Evolutionary conservation across 2,329 filamentous ascomycete genomes (phyloP).

Genomic region (Exophiala xenobiotica): DNA sequence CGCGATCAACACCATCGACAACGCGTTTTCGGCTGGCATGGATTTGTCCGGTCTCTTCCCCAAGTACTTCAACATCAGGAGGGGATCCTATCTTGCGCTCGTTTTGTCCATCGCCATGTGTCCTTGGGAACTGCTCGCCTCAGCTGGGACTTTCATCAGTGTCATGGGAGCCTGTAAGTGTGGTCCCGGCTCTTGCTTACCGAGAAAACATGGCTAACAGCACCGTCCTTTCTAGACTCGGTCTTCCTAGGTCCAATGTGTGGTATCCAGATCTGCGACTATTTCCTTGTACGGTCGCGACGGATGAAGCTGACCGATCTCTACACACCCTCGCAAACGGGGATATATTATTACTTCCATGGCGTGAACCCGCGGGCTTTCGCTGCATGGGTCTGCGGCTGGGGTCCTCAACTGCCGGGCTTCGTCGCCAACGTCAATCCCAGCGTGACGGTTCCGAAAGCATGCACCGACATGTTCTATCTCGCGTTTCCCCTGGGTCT

Average conservation of each 20-base stretch:
- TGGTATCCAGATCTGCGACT: constrained; percentile 36
- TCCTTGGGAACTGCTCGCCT: constrained; percentile 54
- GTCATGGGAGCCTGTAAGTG: constrained; percentile 39
- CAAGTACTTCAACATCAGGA: constrained; percentile 56
- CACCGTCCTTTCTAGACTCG: constrained; percentile 33
- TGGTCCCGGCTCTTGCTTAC: neutral
- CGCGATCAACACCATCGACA: constrained; percentile 48
- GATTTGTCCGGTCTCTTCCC: constrained; percentile 55
- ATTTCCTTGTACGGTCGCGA: constrained; percentile 37
- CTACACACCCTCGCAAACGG: constrained; percentile 38
- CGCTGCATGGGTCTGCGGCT: constrained; percentile 40
- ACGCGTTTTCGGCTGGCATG: constrained; percentile 54
- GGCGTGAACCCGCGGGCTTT: constrained; percentile 48
- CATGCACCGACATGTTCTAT: constrained; percentile 42
- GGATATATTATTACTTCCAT: constrained; percentile 44
- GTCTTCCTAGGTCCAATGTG: constrained; percentile 48
- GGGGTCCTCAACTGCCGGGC: constrained; percentile 35
- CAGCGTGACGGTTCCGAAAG: constrained; percentile 29
- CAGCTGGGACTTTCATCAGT: constrained; percentile 48
- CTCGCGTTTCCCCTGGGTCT: constrained; percentile 43
- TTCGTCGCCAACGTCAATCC: constrained; percentile 30
- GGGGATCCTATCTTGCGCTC: constrained; percentile 49
- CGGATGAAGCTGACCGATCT: constrained; percentile 45
- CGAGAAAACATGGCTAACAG: neutral
- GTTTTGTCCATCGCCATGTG: constrained; percentile 47